Base-by-base conservation (phyloP, 768 basidiomycete genomes). In the Arthromyces matolae region DNA sequence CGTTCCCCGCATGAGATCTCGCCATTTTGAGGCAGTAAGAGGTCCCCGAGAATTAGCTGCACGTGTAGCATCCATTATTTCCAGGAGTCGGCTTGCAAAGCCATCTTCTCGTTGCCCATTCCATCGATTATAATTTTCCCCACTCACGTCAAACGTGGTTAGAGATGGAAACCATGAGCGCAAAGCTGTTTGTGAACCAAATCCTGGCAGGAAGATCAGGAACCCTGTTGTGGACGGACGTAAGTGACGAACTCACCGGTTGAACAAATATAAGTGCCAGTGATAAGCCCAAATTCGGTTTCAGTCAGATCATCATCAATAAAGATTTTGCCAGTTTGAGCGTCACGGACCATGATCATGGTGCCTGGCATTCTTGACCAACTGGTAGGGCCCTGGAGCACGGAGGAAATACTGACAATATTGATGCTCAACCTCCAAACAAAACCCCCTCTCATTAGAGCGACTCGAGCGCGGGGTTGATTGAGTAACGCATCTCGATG, bases 81-180 rank as follows among this genome's bases (percentile, higher is more conserved):
- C 3, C 4, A 27, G 22, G 4, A 45, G 18, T 16, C 32, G n/a
- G 19, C 16, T 20, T 4, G 1, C 12, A n/a, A 40, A 45, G 13
- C 14, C 22, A 14, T 47, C 29, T 25, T 50, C n/a, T 8, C 12
- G 18, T 20, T 27, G 25, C 4, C 8, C 25, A 41, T 45, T 51
- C 39, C 45, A 51, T 9, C 19, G 32, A 2, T 45, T 13, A 24
- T 46, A 51, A 18, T 42, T 18, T 23, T 46, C 39, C 0, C 44
- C 45, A 22, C 44, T 29, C 2, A 12, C 35, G 18, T 51, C 50
- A 36, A 35, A n/a, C n/a, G n/a, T n/a, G n/a, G 40, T 14, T n/a
- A 36, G 13, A 7, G 27, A 45, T 2, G 56, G 59, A 51, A 47
- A 61, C 57, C 55, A 61, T 18, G 55, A 59, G 34, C 23, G 31